These are phyloP conservation scores for Lolium rigidum DNA, from an alignment of 176 grass and related monocot species.

Conservation along the genomic window DNA sequence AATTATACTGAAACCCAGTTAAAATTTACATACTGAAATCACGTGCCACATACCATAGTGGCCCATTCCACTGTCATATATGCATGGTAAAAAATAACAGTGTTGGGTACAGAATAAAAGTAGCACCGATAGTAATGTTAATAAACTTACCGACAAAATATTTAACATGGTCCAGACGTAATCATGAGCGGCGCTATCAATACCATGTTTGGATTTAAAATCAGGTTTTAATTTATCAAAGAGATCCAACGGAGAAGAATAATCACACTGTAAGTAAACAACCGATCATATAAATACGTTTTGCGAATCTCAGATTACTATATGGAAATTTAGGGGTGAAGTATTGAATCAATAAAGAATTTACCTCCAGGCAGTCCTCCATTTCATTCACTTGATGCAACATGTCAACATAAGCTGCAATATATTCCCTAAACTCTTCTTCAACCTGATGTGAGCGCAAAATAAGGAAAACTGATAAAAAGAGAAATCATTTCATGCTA, in stretches of 20 bases:
- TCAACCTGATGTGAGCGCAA: conserved; percentile 21
- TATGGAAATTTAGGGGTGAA: too few species aligned
- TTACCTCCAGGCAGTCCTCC: neutral
- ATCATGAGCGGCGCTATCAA: neutral
- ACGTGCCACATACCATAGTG: too few species aligned
- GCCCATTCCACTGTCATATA: too few species aligned
- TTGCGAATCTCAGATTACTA: too few species aligned
- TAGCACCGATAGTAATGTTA: too few species aligned
- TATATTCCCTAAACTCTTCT: conserved; percentile 17
- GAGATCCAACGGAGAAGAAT: neutral
- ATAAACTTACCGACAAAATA: neutral
- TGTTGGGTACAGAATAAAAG: too few species aligned
- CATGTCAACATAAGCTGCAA: neutral
- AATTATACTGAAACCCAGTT: too few species aligned
- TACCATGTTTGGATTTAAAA: conserved; percentile 2
- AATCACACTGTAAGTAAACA: neutral
- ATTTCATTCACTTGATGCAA: neutral
- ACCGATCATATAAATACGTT: too few species aligned
- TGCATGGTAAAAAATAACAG: too few species aligned
- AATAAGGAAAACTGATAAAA: neutral
- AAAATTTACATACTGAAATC: too few species aligned
- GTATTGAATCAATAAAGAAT: too few species aligned
- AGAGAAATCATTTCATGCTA: neutral
- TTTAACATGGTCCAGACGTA: neutral
- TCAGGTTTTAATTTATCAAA: neutral